These are phyloP conservation scores for Colletotrichum plurivorum DNA, from an alignment of 2,329 filamentous ascomycete species.

Conservation along the genomic window DNA sequence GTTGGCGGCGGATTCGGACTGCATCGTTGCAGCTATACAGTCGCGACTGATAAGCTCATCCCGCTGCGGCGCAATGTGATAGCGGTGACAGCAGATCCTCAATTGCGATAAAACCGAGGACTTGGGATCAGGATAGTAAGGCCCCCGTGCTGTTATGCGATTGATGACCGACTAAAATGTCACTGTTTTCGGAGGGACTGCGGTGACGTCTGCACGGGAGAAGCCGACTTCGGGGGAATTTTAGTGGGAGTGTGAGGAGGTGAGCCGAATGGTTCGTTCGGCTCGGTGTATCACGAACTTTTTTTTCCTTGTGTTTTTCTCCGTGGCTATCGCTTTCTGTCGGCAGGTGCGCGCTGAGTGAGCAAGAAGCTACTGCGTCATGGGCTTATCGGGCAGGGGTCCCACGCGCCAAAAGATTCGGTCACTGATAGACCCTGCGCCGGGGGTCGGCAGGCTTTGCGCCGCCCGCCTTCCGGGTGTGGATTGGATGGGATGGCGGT, in stretches of 20 bases:
- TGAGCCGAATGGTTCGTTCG: constrained; percentile 30
- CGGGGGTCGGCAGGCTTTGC: constrained; percentile 31
- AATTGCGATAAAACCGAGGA: background rate
- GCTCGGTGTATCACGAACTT: constrained; percentile 38
- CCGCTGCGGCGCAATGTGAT: constrained; percentile 29
- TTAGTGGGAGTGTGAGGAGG: constrained; percentile 11
- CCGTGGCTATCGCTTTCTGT: constrained; percentile 23
- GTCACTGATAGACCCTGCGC: background rate
- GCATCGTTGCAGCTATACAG: constrained; percentile 43
- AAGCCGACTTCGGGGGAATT: constrained; percentile 31
- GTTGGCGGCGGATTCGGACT: constrained; percentile 45
- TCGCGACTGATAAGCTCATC: constrained; percentile 21
- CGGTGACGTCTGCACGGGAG: constrained; percentile 23
- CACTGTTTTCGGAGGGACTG: constrained; percentile 3
- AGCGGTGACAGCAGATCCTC: constrained; percentile 14
- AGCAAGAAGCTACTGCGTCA: constrained; percentile 30
- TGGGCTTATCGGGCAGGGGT: constrained; percentile 24
- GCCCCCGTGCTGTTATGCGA: no score
- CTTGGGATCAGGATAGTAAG: no score
- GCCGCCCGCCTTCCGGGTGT: constrained; percentile 11
- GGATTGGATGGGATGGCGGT: constrained; percentile 5
- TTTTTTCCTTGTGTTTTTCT: constrained; percentile 1
- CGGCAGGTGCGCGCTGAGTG: constrained; percentile 15
- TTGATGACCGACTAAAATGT: constrained; percentile 5
- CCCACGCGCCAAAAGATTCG: constrained; percentile 22